A percentile compares a stretch with the other conserved stretches of the same genome.
phyloP scores from a whole-genome alignment of 2,329 filamentous ascomycete genomes.

The Biscogniauxia sp. region DNA sequence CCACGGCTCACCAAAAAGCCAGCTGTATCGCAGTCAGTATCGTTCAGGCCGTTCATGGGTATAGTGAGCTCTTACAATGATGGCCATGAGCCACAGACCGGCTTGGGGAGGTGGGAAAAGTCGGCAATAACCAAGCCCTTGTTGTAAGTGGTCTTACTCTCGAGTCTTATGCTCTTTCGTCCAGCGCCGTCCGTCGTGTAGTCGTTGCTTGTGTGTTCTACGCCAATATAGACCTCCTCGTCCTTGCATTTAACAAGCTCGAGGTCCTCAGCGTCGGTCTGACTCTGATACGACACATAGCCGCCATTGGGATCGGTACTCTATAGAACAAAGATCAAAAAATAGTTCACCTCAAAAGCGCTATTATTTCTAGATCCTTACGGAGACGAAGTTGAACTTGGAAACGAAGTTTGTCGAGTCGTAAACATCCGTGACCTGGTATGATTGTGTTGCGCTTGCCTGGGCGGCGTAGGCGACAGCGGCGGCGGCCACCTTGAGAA shows the following conservation, averaged over 20 bases:
- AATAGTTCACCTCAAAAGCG: background rate
- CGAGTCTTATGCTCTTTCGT: slow-evolving; percentile 61
- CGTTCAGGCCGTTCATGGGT: background rate
- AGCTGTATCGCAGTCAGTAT: slow-evolving; percentile 31
- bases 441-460: slow-evolving; percentile 34
- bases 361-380: slow-evolving; percentile 18
- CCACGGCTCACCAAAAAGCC: slow-evolving; percentile 55
- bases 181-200: slow-evolving; percentile 29
- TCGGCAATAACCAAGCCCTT: slow-evolving; percentile 68
- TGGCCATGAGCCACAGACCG: slow-evolving; percentile 69
- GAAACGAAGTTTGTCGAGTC: slow-evolving; percentile 45
- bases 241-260: slow-evolving; percentile 35
- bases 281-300: slow-evolving; percentile 55
- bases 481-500: slow-evolving; percentile 37
- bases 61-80: slow-evolving; percentile 51
- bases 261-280: slow-evolving; percentile 33
- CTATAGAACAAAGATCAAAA: slow-evolving; percentile 7
- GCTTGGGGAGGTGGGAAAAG: slow-evolving; percentile 65
- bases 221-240: slow-evolving; percentile 39
- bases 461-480: slow-evolving; percentile 36
- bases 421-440: slow-evolving; percentile 41
- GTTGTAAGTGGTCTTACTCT: slow-evolving; percentile 60
- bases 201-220: slow-evolving; percentile 33
- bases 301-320: slow-evolving; percentile 60
- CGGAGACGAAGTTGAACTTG: slow-evolving; percentile 44